These are phyloP conservation scores for Imleria badia DNA, from an alignment of 768 basidiomycete genomes.

Conservation along the genomic window DNA sequence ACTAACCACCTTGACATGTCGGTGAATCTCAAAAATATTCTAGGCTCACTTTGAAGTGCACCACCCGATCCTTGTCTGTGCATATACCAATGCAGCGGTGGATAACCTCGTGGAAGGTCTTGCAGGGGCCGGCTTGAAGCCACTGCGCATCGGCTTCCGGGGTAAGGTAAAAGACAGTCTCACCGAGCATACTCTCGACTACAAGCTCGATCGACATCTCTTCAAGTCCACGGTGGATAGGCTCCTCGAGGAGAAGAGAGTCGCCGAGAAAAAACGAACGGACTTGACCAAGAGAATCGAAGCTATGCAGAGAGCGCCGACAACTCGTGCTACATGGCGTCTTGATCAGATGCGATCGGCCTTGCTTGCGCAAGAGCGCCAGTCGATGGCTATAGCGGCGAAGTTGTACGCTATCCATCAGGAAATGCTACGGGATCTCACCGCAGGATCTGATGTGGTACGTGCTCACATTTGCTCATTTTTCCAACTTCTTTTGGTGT, in stretches of 20 bases:
- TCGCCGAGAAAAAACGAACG: constrained; percentile 22
- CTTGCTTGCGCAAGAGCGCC: constrained; percentile 29
- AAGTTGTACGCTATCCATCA: constrained; percentile 57
- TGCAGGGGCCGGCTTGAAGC: constrained; percentile 56
- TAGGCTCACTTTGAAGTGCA: constrained; percentile 79
- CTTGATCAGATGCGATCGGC: constrained; percentile 32
- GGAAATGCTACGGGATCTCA: constrained; percentile 61
- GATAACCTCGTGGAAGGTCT: constrained; percentile 87
- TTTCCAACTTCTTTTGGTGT: not conserved
- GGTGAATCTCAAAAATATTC: not conserved
- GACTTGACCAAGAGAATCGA: constrained; percentile 29
- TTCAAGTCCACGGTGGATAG: constrained; percentile 45
- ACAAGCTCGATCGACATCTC: constrained; percentile 61
- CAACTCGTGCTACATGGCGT: constrained; percentile 14
- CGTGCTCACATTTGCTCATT: constrained; percentile 27
- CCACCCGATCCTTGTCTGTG: constrained; percentile 86
- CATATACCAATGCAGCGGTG: constrained; percentile 91
- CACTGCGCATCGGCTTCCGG: constrained; percentile 72
- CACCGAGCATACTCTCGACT: constrained; percentile 57
- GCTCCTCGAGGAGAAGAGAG: constrained; percentile 40
- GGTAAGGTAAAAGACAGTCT: constrained; percentile 61
- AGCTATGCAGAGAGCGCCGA: constrained; percentile 16
- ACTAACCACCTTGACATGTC: not conserved
- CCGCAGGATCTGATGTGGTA: constrained; percentile 73
- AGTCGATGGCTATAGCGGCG: constrained; percentile 34